Conservation (phyloP, 176 grass and related monocot species). For the Hyparrhenia diplandra region DNA sequence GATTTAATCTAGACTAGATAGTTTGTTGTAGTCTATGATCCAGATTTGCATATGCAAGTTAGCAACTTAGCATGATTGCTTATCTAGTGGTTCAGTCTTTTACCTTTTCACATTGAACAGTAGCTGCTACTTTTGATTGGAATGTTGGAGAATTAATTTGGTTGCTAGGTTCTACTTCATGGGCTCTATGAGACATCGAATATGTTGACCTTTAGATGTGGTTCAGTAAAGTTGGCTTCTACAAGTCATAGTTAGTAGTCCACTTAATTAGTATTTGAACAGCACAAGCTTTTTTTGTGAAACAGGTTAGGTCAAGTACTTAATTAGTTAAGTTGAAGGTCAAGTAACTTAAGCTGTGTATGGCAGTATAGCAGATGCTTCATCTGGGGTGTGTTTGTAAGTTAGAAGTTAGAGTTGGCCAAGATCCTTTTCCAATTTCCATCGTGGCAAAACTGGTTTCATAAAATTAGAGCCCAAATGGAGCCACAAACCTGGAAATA, state of each 20-base stretch:
- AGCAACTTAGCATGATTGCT: background rate
- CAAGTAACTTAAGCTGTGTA: background rate
- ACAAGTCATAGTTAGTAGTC: background rate
- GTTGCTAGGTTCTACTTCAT: background rate
- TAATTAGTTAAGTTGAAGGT: background rate
- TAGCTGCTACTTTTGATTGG: background rate
- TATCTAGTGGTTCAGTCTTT: background rate
- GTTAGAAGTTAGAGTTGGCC: background rate
- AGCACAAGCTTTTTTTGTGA: background rate
- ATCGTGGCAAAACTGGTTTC: background rate
- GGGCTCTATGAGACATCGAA: background rate
- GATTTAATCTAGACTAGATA: background rate
- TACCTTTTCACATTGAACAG: background rate
- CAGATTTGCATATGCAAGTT: background rate
- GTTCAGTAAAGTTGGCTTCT: background rate
- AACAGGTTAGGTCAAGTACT: background rate
- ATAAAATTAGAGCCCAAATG: background rate
- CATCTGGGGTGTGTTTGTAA: background rate
- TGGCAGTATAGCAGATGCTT: background rate
- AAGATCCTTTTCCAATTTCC: background rate
- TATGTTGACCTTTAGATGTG: background rate
- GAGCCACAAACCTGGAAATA: background rate
- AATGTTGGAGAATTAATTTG: background rate
- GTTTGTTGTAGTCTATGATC: background rate
- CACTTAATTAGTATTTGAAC: slow-evolving; percentile 7